A percentile compares a stretch with the other conserved stretches of the same genome.
Evolutionary conservation across 768 basidiomycete species (phyloP).

Genomic region (Tricholoma sp.): DNA sequence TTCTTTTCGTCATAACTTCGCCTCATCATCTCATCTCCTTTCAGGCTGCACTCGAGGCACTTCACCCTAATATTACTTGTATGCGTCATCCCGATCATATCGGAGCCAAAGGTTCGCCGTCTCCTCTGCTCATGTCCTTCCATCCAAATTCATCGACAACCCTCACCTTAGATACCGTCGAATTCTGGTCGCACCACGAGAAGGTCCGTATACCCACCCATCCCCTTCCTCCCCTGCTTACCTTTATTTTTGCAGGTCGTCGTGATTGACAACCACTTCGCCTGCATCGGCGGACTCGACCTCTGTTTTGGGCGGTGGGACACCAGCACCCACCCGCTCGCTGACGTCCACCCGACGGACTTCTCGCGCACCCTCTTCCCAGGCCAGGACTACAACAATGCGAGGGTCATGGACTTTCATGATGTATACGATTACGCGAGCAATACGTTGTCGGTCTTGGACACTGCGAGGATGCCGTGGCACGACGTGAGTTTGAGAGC

Average conservation of each 20-base stretch:
- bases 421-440: constrained; percentile 73
- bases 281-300: constrained; percentile 91
- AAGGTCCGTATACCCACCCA: constrained; percentile 38
- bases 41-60: constrained; percentile 67
- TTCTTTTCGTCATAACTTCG: background rate
- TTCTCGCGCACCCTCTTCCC: constrained; percentile 83
- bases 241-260: constrained; percentile 42
- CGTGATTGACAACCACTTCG: constrained; percentile 80
- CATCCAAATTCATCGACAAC: background rate
- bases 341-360: constrained; percentile 88
- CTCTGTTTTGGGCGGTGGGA: constrained; percentile 98
- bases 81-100: constrained; percentile 92
- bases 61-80: constrained; percentile 84
- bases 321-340: constrained; percentile 81
- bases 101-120: constrained; percentile 60
- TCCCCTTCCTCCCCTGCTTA: background rate
- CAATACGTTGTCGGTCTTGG: constrained; percentile 61
- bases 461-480: constrained; percentile 87
- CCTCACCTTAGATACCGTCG: constrained; percentile 54
- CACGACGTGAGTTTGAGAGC: constrained; percentile 65
- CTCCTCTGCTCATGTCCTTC: background rate
- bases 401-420: constrained; percentile 80
- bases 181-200: constrained; percentile 93
- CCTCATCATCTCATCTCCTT: background rate
- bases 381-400: constrained; percentile 92